These are phyloP conservation scores for Lachancea sp. DNA, from an alignment of 805 yeast species.

Conservation along the genomic window DNA sequence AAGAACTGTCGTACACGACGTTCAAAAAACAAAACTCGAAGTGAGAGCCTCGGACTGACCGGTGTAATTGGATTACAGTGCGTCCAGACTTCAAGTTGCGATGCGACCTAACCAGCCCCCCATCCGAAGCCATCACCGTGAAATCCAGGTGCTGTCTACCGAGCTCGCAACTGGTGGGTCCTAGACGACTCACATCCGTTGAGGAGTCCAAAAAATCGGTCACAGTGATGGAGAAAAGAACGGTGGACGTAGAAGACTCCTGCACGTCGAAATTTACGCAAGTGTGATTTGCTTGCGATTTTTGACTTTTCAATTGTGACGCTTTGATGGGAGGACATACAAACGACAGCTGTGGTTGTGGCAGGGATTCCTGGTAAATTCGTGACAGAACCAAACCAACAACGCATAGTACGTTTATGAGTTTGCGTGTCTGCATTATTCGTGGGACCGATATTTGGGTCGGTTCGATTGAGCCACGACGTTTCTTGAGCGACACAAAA, in stretches of 20 bases:
- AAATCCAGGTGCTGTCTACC: conserved; percentile 23
- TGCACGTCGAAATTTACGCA: conserved; percentile 1
- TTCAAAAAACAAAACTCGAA: conserved; percentile 30
- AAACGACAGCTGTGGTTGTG: conserved; percentile 4
- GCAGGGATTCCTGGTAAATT: neutral
- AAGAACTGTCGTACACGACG: conserved; percentile 30
- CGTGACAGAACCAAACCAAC: neutral
- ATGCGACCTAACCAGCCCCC: conserved; percentile 17
- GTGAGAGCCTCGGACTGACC: conserved; percentile 1
- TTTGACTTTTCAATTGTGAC: neutral
- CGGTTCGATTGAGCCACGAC: too few relatives aligned
- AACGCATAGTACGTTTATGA: neutral
- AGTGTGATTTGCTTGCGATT: neutral
- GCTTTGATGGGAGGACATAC: conserved; percentile 7
- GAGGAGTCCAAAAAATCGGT: conserved; percentile 13
- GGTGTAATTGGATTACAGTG: conserved; percentile 14
- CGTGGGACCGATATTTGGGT: too few relatives aligned
- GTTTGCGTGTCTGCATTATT: neutral
- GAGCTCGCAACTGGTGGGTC: conserved; percentile 20
- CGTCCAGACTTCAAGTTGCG: conserved; percentile 14
- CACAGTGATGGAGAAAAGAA: conserved; percentile 15
- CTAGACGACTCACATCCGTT: conserved; percentile 19
- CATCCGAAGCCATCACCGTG: conserved; percentile 10
- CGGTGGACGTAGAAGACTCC: neutral
- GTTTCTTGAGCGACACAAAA: too few relatives aligned